Base-by-base conservation (phyloP, 176 grass and related monocot genomes). In the Oryza meridionalis region DNA sequence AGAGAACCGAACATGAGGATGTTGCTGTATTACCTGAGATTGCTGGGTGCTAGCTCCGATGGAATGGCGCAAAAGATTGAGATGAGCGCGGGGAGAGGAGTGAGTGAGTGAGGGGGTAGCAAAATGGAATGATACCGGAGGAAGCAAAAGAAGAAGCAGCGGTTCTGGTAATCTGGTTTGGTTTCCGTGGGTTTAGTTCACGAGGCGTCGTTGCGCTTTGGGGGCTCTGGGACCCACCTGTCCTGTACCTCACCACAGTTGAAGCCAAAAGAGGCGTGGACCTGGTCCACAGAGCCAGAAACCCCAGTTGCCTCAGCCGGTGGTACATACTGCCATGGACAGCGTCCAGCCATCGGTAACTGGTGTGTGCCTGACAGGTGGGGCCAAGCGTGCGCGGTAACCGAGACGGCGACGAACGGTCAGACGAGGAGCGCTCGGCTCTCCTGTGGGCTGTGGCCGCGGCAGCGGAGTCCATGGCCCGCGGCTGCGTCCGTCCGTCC, bases 161-260 rank as follows among this genome's bases (percentile, higher is more conserved):
- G 77, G 87, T 31, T 82, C n/a, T 71, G 47, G 46, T 49, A 49
- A 49, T 49, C 46, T 55, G 68, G 68, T 85, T 70, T 80, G 59
- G 81, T 58, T 24, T 62, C 19, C 58, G 58, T 22, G 58, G 58
- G 2, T 24, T 72, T 78, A 16, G 44, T 50, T 62, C 82, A 76
- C 63, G 77, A 81, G 87, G 77, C 70, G 37, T 31, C 11, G 24
- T 31, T 16, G 33, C 27, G 40, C 77, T 67, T 7, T 4, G 1
- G 1, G 32, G 1, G 22, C 44, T 24, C 12, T 7, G 4, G 40
- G 76, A 62, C 58, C 58, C 58, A 62, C 58, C 58, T 35, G 29
- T 31, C 29, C 29, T 24, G 53, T 58, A 58, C 75, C 59, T 29
- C 26, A 2, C 19, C 0, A 33, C 12, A n/a, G 53, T 58, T 58